Percentiles rank a stretch among this genome's conserved stretches.
These are phyloP conservation scores for Amanita exitialis DNA, from an alignment of 768 basidiomycete genomes.

Conservation along the genomic window DNA sequence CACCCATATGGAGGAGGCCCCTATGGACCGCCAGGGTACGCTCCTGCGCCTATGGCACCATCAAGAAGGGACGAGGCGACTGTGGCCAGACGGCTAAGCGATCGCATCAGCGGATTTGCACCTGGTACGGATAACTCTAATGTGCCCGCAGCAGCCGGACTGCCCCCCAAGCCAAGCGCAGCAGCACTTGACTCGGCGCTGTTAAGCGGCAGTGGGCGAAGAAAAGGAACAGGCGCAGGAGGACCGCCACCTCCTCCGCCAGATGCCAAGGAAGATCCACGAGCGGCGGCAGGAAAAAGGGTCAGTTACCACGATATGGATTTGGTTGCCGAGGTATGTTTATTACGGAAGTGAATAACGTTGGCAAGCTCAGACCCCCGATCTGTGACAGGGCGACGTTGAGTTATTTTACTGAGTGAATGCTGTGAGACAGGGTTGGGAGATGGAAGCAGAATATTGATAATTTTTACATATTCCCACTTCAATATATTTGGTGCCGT, in stretches of 20 bases:
- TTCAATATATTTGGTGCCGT: constrained; percentile 23
- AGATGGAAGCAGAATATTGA: constrained; percentile 2
- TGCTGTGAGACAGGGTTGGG: constrained; percentile 7
- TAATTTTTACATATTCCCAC: constrained; percentile 9
- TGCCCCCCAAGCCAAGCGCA: constrained; percentile 70
- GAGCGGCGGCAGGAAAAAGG: constrained; percentile 80
- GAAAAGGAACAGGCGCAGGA: constrained; percentile 24
- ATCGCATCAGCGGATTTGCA: constrained; percentile 74
- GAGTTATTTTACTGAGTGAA: constrained; percentile 39
- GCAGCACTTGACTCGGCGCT: constrained; percentile 42
- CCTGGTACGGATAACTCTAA: constrained; percentile 30
- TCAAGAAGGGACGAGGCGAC: constrained; percentile 49
- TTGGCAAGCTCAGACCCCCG: constrained; percentile 7
- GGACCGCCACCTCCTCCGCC: constrained; percentile 70
- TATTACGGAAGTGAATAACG: neutral
- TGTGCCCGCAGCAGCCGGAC: constrained; percentile 56
- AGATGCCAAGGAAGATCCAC: constrained; percentile 87
- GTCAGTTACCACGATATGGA: constrained; percentile 97
- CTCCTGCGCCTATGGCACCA: constrained; percentile 27
- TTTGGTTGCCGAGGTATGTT: constrained; percentile 65
- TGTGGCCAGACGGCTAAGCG: constrained; percentile 61
- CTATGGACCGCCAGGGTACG: constrained; percentile 25
- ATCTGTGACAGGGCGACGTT: constrained; percentile 41
- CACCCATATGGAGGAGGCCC: constrained; percentile 30
- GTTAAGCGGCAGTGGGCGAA: constrained; percentile 35